Base-by-base conservation (phyloP, 2,329 filamentous ascomycete species). In the Phaeosphaeriaceae sp. region DNA sequence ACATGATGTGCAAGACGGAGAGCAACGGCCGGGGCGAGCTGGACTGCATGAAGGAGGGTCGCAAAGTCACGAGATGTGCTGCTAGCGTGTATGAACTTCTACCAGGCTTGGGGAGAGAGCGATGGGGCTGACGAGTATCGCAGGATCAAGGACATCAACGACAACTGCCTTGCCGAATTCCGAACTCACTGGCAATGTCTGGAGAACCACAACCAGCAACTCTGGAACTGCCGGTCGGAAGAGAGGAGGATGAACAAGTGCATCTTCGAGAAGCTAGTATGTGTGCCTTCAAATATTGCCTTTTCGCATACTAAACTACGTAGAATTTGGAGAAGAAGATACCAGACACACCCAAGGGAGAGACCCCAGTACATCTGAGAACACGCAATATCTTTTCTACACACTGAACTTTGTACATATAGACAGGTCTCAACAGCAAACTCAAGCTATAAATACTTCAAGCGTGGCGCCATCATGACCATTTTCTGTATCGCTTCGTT, bases 1-100 rank as follows among this genome's bases (percentile, higher is more conserved):
- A 89, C 80, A 99, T 99, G 93, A 90, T 96, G 81, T 99, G 94
- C 88, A 99, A 99, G 87, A 90, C 85, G 64, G 92, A 97, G 79
- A 87, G 91, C 68, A 88, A 90, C 56, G 94, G 94, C 67, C 86
- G 85, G 76, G 94, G 92, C 74, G 94, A 99, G 81, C 77, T 95
- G 58, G 90, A 96, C 64, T 99, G 94, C 79, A 79, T 99, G 83
- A 93, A 90, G 82, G 94, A 99, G 80, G 94, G 94, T 48, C 85
- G 94, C 75, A 90, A 94, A 77, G 94, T 99, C 55, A 99, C 94
- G 65, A 86, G 94, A 79, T 99, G 94, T 81, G 94, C 94, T 51
- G 87, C 89, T 65, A 96, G 91, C 77, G 94, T 99, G 90, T 96
- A 88, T 39, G 65, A 32, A 52, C 34, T 50, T 33, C 35, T 33